Evolutionary conservation across 108 stramenopile genomes (phyloP).

Genomic region (Pseudonitzschia delicatissima): DNA sequence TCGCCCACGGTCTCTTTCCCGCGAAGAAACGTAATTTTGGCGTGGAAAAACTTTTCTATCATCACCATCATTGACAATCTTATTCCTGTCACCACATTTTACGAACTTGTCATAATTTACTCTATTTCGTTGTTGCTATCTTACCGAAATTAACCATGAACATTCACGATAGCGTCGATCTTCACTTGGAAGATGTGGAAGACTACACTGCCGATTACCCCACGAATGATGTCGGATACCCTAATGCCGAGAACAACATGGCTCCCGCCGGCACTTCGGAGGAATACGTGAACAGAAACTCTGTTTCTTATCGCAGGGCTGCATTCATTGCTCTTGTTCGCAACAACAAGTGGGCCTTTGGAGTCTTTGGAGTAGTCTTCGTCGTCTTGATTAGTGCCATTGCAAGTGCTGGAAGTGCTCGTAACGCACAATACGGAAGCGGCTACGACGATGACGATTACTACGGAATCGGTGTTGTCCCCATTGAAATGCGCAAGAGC

Average conservation of each 20-base stretch:
- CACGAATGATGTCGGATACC: conserved; percentile 9
- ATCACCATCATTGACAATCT: no score
- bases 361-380: conserved; percentile 4
- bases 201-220: conserved; percentile 38
- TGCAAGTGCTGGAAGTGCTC: conserved; percentile 10
- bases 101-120: no score
- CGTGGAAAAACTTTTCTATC: no score
- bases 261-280: conserved; percentile 6
- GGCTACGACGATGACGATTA: not conserved
- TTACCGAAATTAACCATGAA: conserved; percentile 2
- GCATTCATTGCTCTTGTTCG: conserved; percentile 14
- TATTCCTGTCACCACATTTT: no score
- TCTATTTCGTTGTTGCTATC: not conserved
- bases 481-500: not conserved
- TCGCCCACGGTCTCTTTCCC: no score
- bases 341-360: conserved; percentile 23
- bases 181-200: conserved; percentile 41
- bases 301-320: conserved; percentile 8
- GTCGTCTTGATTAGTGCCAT: conserved; percentile 22
- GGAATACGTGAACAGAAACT: not conserved
- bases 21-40: no score
- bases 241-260: conserved; percentile 23
- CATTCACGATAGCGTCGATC: conserved; percentile 5
- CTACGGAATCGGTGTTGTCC: not conserved
- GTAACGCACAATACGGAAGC: not conserved